Percentiles rank a stretch among this genome's conserved stretches.
phyloP scores from a whole-genome alignment of 345 rosid species.

The Mallotus nudiflorus region DNA sequence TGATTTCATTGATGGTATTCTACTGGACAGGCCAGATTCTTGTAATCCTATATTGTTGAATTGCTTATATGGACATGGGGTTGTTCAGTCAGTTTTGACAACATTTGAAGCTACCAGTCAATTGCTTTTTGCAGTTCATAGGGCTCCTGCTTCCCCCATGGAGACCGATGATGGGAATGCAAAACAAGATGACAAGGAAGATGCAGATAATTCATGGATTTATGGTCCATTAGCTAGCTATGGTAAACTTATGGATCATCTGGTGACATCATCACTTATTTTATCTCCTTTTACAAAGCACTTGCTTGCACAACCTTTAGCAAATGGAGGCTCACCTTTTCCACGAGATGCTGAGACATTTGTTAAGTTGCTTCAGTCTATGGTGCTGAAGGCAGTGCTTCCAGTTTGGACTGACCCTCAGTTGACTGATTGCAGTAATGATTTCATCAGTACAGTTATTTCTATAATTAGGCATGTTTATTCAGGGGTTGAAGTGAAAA shows the following conservation, averaged over 20 bases:
- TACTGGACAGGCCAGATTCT: constrained; percentile 85
- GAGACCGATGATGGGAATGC: constrained; percentile 72
- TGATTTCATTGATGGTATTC: constrained; percentile 80
- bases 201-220: constrained; percentile 75
- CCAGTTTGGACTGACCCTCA: constrained; percentile 92
- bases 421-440: constrained; percentile 75
- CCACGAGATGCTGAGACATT: constrained; percentile 89
- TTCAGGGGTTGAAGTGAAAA: constrained; percentile 93
- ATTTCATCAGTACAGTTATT: constrained; percentile 68
- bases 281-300: constrained; percentile 86
- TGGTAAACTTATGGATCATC: constrained; percentile 92
- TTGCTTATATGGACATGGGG: constrained; percentile 78
- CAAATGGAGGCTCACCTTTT: constrained; percentile 56
- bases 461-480: constrained; percentile 85
- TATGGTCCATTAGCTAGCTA: constrained; percentile 89
- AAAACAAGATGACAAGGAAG: constrained; percentile 69
- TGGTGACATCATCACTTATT: constrained; percentile 84
- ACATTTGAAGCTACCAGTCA: constrained; percentile 97
- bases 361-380: constrained; percentile 89
- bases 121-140: constrained; percentile 65
- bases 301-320: constrained; percentile 76
- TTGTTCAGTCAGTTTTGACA: constrained; percentile 75
- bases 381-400: constrained; percentile 86
- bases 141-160: constrained; percentile 80
- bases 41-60: constrained; percentile 84